Evolutionary conservation across 148 eudicot genomes (phyloP).

Genomic region (Beta vulgaris): DNA sequence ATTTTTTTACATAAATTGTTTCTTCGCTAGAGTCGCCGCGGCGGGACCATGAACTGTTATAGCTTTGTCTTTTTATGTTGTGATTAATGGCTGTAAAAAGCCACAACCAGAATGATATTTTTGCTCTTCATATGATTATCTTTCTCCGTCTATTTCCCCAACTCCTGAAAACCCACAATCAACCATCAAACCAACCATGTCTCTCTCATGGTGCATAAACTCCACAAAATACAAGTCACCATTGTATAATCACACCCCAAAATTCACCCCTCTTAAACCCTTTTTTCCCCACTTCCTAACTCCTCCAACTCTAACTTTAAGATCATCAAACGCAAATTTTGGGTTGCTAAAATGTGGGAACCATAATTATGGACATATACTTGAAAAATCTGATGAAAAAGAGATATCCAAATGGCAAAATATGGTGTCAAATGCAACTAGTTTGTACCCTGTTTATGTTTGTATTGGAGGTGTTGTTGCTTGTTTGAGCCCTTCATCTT

Average conservation of each 20-base stretch:
- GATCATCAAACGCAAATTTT: background rate
- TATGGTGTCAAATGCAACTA: conserved; percentile 43
- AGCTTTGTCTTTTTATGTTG: too few relatives aligned
- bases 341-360: background rate
- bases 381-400: background rate
- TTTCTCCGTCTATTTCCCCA: too few relatives aligned
- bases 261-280: conserved; percentile 5
- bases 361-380: background rate
- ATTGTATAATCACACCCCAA: background rate
- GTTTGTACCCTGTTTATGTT: conserved; percentile 64
- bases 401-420: conserved; percentile 46
- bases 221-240: conserved; percentile 7
- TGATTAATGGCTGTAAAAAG: too few relatives aligned
- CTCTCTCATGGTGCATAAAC: conserved; percentile 18
- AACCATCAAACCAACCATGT: conserved; percentile 17
- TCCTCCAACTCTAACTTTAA: background rate
- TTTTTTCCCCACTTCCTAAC: background rate
- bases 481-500: conserved; percentile 46
- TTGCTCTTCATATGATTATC: too few relatives aligned
- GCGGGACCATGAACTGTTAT: too few relatives aligned
- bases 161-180: background rate
- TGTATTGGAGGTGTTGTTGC: conserved; percentile 57
- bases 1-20: too few relatives aligned
- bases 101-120: too few relatives aligned
- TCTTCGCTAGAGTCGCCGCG: too few relatives aligned